These are phyloP conservation scores for Marchantia paleacea DNA, from an alignment of 225 moss, liverwort and hornwort genomes.

Conservation along the genomic window DNA sequence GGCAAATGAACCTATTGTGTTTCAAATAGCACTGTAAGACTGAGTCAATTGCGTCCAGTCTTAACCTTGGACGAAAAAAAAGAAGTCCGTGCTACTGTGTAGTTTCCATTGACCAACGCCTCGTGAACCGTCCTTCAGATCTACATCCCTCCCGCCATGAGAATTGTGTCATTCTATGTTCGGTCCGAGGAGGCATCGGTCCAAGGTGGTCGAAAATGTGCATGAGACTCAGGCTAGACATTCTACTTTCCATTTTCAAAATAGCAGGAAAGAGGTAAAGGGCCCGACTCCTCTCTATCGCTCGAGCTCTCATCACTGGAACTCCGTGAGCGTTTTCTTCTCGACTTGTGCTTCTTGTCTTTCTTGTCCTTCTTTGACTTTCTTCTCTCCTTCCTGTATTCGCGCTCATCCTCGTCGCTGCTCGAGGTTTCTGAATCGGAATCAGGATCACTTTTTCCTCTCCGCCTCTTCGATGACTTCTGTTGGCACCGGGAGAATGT, in stretches of 20 bases:
- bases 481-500: slow-evolving; percentile 31
- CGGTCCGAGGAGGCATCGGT: neutral
- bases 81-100: neutral
- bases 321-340: slow-evolving; percentile 73
- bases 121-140: neutral
- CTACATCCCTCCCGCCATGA: neutral
- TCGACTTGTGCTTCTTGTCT: slow-evolving; percentile 75
- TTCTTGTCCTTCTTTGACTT: slow-evolving; percentile 60
- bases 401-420: slow-evolving; percentile 76
- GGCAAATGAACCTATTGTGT: slow-evolving; percentile 3
- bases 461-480: slow-evolving; percentile 85
- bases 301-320: slow-evolving; percentile 74
- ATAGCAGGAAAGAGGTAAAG: slow-evolving; percentile 79
- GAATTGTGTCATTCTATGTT: neutral
- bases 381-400: slow-evolving; percentile 65
- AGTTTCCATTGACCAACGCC: neutral
- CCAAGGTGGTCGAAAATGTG: slow-evolving; percentile 1
- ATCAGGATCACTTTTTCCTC: slow-evolving; percentile 70
- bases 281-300: slow-evolving; percentile 66
- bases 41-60: slow-evolving; percentile 2
- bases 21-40: neutral
- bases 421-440: slow-evolving; percentile 76
- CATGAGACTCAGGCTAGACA: slow-evolving; percentile 12
- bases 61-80: neutral
- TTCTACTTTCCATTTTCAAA: slow-evolving; percentile 74